Evolutionary conservation across 805 yeast species (phyloP).

Genomic region (Cyberlindnera euphorbiae): DNA sequence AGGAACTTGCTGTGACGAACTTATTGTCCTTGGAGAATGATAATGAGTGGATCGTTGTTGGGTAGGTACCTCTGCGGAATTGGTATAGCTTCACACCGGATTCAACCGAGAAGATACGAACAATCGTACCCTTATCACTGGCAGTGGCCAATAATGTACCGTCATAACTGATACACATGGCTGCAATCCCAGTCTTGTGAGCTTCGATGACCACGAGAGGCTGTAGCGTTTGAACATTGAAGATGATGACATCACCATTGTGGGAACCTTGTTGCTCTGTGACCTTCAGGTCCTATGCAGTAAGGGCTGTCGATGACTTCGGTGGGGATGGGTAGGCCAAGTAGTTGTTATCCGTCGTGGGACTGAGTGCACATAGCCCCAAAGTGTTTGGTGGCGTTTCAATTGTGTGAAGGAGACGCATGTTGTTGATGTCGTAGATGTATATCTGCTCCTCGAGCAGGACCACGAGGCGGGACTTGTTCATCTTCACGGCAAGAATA

Average conservation of each 20-base stretch:
- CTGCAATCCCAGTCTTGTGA: conserved; percentile 65
- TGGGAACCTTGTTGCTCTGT: conserved; percentile 24
- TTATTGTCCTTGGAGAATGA: conserved; percentile 67
- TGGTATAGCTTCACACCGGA: conserved; percentile 62
- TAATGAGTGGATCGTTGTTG: conserved; percentile 72
- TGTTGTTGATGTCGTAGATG: conserved; percentile 68
- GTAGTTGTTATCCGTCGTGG: conserved; percentile 44
- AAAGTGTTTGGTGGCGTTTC: conserved; percentile 43
- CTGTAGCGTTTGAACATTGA: conserved; percentile 54
- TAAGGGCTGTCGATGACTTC: conserved; percentile 31
- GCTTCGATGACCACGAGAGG: conserved; percentile 70
- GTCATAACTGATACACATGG: conserved; percentile 56
- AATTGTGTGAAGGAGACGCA: conserved; percentile 55
- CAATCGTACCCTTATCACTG: conserved; percentile 72
- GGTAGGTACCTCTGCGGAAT: conserved; percentile 79
- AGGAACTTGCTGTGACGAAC: conserved; percentile 76
- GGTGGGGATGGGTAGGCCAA: conserved; percentile 79
- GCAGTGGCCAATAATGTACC: conserved; percentile 70
- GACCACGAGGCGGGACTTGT: conserved; percentile 59
- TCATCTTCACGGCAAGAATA: conserved; percentile 57
- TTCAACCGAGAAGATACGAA: conserved; percentile 60
- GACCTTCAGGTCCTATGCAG: neutral
- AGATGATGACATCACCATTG: conserved; percentile 66
- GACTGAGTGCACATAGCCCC: conserved; percentile 62
- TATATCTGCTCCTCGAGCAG: conserved; percentile 60